Percentiles rank a stretch among this genome's conserved stretches.
phyloP scores from a whole-genome alignment of 495 filamentous ascomycete genomes.

The Penicillium psychrofluorescens region DNA sequence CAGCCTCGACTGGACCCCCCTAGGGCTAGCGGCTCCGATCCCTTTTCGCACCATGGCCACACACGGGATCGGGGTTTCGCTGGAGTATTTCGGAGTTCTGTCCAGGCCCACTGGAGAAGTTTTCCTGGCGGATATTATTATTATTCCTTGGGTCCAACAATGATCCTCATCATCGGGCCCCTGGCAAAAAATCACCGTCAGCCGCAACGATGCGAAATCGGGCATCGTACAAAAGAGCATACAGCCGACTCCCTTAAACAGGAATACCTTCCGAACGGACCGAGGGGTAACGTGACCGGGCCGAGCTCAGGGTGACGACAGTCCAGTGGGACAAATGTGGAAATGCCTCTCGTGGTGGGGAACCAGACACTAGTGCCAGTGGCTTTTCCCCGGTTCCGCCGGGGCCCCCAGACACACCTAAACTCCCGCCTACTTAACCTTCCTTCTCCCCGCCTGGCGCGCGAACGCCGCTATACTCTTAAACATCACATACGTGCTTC shows the following conservation, averaged over 20 bases:
- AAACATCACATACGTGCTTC: neutral
- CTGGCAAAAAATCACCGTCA: too few species aligned
- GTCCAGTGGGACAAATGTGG: slow-evolving; percentile 4
- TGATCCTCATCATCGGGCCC: too few species aligned
- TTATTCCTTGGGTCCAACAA: too few species aligned
- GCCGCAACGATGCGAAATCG: too few species aligned
- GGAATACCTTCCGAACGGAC: too few species aligned
- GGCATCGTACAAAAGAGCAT: too few species aligned
- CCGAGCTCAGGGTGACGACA: slow-evolving; percentile 6
- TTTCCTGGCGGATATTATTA: too few species aligned
- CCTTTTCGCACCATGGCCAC: too few species aligned
- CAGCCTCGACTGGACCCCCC: slow-evolving; percentile 1
- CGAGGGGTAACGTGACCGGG: slow-evolving; percentile 22
- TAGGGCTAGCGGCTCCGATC: slow-evolving; percentile 7
- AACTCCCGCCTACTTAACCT: neutral
- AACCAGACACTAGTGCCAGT: neutral
- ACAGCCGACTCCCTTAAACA: too few species aligned
- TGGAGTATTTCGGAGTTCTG: slow-evolving; percentile 12
- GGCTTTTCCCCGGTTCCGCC: neutral
- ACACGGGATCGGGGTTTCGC: neutral
- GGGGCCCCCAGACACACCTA: too few species aligned
- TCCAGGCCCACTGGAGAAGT: too few species aligned
- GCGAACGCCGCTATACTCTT: neutral
- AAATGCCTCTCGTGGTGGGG: slow-evolving; percentile 22
- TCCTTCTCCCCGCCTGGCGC: neutral